Evolutionary conservation across 2,329 filamentous ascomycete genomes (phyloP).

Genomic region (Pseudogymnoascus sp.): DNA sequence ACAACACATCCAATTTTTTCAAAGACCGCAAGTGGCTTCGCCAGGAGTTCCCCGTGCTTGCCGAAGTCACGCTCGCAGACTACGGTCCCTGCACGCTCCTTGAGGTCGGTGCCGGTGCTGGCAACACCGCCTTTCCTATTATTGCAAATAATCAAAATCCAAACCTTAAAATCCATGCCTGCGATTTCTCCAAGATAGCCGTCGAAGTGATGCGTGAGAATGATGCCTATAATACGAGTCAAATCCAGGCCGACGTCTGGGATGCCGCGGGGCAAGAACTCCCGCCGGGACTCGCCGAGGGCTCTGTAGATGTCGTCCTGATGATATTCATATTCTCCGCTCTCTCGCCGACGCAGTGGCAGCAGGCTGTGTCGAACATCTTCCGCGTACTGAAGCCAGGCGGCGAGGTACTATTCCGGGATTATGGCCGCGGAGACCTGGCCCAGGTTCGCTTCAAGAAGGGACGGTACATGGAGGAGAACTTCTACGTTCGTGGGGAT

Average conservation of each 20-base stretch:
- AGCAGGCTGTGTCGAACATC: slow-evolving; percentile 70
- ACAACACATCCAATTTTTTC: slow-evolving; percentile 96
- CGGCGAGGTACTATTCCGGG: slow-evolving; percentile 87
- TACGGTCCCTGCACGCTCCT: slow-evolving; percentile 64
- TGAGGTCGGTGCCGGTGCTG: slow-evolving; percentile 90
- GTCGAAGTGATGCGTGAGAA: slow-evolving; percentile 84
- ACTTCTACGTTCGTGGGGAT: slow-evolving; percentile 93
- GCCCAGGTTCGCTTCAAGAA: slow-evolving; percentile 97
- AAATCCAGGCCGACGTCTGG: slow-evolving; percentile 89
- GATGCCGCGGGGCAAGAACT: slow-evolving; percentile 67
- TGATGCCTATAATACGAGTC: slow-evolving; percentile 60
- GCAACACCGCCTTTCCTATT: slow-evolving; percentile 93
- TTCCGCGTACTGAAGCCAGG: slow-evolving; percentile 78
- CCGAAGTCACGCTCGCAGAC: slow-evolving; percentile 60
- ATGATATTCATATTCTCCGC: slow-evolving; percentile 98
- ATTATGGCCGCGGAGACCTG: slow-evolving; percentile 91
- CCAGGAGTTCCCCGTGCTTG: slow-evolving; percentile 90
- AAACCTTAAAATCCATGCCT: slow-evolving; percentile 76
- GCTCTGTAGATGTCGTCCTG: slow-evolving; percentile 82
- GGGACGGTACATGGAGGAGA: slow-evolving; percentile 86
- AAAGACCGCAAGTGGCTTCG: slow-evolving; percentile 96
- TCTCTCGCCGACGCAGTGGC: slow-evolving; percentile 77
- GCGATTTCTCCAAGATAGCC: slow-evolving; percentile 91
- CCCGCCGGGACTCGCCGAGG: slow-evolving; percentile 67
- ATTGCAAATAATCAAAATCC: slow-evolving; percentile 76